Percentiles rank a stretch among this genome's conserved stretches.
Evolutionary conservation across 2,329 filamentous ascomycete genomes (phyloP).

Genomic region (Apiospora sp.): DNA sequence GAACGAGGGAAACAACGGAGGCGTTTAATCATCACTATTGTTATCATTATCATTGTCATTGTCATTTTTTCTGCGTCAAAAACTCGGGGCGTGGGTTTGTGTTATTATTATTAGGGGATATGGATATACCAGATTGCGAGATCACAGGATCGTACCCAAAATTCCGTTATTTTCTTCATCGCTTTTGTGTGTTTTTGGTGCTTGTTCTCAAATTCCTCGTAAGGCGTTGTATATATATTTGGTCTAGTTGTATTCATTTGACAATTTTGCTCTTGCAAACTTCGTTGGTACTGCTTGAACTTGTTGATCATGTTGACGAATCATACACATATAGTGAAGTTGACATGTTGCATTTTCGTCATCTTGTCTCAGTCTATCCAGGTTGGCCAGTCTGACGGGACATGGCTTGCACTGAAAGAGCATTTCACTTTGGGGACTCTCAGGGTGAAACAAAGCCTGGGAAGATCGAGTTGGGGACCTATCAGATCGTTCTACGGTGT

Average conservation of each 20-base stretch:
- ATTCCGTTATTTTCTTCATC: neutral
- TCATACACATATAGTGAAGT: neutral
- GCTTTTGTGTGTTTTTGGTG: neutral
- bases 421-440: neutral
- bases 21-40: neutral
- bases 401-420: neutral
- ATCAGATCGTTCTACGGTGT: conserved; percentile 11
- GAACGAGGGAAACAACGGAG: neutral
- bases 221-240: conserved; percentile 8
- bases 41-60: neutral
- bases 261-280: neutral
- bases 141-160: conserved; percentile 17
- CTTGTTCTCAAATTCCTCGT: neutral
- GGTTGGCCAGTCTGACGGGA: neutral
- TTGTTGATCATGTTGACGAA: neutral
- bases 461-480: neutral
- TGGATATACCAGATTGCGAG: conserved; percentile 19
- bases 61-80: neutral
- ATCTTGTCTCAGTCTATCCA: neutral
- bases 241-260: neutral
- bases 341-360: neutral
- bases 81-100: neutral
- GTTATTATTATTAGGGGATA: conserved; percentile 3
- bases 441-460: neutral
- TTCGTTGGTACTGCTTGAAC: neutral